Base-by-base conservation (phyloP, 306 rosid genomes). In the Argentina anserina region DNA sequence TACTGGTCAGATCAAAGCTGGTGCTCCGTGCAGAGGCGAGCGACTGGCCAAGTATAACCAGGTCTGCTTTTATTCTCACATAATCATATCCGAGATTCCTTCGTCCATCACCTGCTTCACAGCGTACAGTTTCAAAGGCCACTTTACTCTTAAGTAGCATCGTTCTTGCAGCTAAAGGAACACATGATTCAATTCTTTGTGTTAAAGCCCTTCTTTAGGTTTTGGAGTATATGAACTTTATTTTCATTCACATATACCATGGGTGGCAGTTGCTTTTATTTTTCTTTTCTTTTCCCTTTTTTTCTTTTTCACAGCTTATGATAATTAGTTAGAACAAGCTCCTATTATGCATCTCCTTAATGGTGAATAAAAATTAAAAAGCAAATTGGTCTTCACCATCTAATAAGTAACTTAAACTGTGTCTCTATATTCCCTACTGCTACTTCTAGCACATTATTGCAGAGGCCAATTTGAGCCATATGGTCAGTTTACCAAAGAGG, bases 21-120 rank as follows among this genome's bases (percentile, higher is more conserved):
- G 97, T 56, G 97, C 97, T 77, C 99, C 99, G 71, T 94, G 96
- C 87, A 85, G 99, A 84, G 96, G 97, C 79, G 99, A 94, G 87
- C 88, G 96, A 43, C 84, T 94, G 71, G 94, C 92, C 28, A 94
- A 91, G 84, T 91, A 94, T 75, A 94, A 91, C 81, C 99, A 94
- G 97, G 97, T 94, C 63, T 43, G 28, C 78, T 76, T 86, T 52
- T 25, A 58, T 56, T 36, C 39, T 46, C 41, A 8, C 45, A 39
- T 31, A n/a, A 28, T 20, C 34, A 12, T 74, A 50, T 64, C 17
- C 26, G 7, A 17, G 0, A 29, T 47, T 36, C 58, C 67, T 63
- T 18, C 9, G 37, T 21, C 18, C n/a, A 11, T 59, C 61, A 11
- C 2, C 33, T 55, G 33, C 33, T 23, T 23, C 60, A 23, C 61